A percentile compares a stretch with the other conserved stretches of the same genome.
These are phyloP conservation scores for Lepidium aucheri DNA, from an alignment of 345 rosid species.

Conservation along the genomic window DNA sequence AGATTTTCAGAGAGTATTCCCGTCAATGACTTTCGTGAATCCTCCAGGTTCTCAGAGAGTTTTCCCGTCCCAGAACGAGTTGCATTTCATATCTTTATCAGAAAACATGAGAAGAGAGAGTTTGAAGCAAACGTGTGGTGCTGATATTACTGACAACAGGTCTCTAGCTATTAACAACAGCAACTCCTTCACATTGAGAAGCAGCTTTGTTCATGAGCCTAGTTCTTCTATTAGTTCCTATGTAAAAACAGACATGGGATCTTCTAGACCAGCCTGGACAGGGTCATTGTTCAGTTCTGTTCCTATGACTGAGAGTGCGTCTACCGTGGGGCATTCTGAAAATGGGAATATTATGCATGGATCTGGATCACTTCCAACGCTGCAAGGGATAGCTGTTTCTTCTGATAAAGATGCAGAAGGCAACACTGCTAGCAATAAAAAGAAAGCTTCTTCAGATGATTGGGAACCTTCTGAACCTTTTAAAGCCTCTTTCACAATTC, in stretches of 20 bases:
- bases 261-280: slow-evolving; percentile 30
- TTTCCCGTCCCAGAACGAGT: slow-evolving; percentile 27
- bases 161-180: slow-evolving; percentile 26
- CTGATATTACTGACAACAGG: slow-evolving; percentile 30
- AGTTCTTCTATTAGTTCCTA: slow-evolving; percentile 34
- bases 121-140: slow-evolving; percentile 25
- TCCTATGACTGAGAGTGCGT: slow-evolving; percentile 30
- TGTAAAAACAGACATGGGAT: slow-evolving; percentile 16
- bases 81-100: slow-evolving; percentile 28
- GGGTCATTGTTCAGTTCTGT: slow-evolving; percentile 32
- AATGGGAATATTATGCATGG: slow-evolving; percentile 20
- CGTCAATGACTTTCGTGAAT: slow-evolving; percentile 15
- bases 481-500: slow-evolving; percentile 52
- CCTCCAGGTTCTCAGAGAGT: slow-evolving; percentile 22
- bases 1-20: slow-evolving; percentile 20
- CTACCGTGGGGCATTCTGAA: slow-evolving; percentile 29
- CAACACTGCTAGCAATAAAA: slow-evolving; percentile 28
- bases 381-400: slow-evolving; percentile 30
- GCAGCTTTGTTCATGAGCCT: slow-evolving; percentile 36
- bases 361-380: slow-evolving; percentile 30
- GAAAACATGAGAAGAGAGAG: slow-evolving; percentile 32
- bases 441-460: slow-evolving; percentile 43
- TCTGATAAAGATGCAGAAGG: slow-evolving; percentile 33
- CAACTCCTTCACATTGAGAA: slow-evolving; percentile 31
- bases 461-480: slow-evolving; percentile 95